Percentiles rank a stretch among this genome's conserved stretches.
Conservation (phyloP, 805 yeast species). For the Komagataella ulmi region DNA sequence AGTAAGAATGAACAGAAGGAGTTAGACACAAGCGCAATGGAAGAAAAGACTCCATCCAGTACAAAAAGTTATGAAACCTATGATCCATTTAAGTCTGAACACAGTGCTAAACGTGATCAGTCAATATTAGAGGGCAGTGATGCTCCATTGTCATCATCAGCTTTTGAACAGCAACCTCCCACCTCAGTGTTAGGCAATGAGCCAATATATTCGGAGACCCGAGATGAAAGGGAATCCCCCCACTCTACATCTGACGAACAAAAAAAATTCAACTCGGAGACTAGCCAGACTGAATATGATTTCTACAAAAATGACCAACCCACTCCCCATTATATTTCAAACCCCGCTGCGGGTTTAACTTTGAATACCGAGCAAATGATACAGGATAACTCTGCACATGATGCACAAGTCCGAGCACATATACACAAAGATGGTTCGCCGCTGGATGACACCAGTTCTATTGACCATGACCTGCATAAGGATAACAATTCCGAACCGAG, state of each 20-base stretch:
- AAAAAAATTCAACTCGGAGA: no score
- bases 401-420: not conserved
- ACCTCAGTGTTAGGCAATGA: not conserved
- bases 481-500: not conserved
- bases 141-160: not conserved
- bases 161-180: not conserved
- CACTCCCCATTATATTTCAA: not conserved
- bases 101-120: not conserved
- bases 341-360: not conserved
- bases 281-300: not conserved
- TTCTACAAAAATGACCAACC: not conserved
- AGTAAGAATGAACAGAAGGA: not conserved
- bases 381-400: not conserved
- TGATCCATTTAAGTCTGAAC: not conserved
- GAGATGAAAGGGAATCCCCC: not conserved
- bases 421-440: not conserved
- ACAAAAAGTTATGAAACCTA: not conserved
- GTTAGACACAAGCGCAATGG: not conserved
- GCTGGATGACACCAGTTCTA: not conserved
- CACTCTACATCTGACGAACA: not conserved
- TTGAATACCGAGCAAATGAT: not conserved
- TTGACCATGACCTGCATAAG: not conserved
- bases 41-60: not conserved
- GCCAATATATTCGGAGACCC: not conserved
- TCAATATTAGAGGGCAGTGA: not conserved